phyloP scores from a whole-genome alignment of 148 eudicot species.

The Agrostemma githago region DNA sequence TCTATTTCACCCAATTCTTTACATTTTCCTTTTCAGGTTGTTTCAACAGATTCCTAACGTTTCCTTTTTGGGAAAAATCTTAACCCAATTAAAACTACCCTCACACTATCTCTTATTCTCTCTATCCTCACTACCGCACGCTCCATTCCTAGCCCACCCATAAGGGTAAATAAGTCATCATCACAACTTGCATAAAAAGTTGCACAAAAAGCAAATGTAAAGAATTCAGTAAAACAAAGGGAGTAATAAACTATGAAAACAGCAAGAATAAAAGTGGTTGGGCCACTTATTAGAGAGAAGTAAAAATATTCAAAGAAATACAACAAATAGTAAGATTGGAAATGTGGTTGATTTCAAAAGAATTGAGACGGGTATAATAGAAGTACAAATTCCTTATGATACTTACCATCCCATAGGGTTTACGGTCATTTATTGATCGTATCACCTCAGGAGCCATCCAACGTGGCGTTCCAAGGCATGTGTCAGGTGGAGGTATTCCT shows the following conservation, averaged over 20 bases:
- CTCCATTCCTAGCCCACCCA: no score
- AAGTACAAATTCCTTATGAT: background rate
- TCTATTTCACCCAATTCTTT: no score
- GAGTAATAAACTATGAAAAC: background rate
- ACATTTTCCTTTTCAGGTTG: no score
- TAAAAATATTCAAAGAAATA: background rate
- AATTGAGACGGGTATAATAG: background rate
- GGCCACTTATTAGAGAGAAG: background rate
- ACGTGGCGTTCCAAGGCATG: constrained; percentile 89
- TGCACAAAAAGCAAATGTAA: no score
- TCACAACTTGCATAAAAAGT: no score
- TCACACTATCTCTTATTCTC: no score
- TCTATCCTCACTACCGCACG: no score
- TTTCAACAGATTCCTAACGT: no score
- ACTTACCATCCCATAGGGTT: constrained; percentile 76
- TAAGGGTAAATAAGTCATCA: no score
- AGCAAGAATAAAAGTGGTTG: background rate
- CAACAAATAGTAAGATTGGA: background rate
- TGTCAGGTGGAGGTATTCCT: constrained; percentile 75
- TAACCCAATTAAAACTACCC: no score
- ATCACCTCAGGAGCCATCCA: constrained; percentile 99
- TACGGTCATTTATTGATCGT: constrained; percentile 52
- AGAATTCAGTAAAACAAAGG: background rate
- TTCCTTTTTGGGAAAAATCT: no score
- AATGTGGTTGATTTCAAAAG: background rate